Percentiles rank a stretch among this genome's conserved stretches.
Conservation (phyloP, 306 rosid species). For the Cicer judaicum region DNA sequence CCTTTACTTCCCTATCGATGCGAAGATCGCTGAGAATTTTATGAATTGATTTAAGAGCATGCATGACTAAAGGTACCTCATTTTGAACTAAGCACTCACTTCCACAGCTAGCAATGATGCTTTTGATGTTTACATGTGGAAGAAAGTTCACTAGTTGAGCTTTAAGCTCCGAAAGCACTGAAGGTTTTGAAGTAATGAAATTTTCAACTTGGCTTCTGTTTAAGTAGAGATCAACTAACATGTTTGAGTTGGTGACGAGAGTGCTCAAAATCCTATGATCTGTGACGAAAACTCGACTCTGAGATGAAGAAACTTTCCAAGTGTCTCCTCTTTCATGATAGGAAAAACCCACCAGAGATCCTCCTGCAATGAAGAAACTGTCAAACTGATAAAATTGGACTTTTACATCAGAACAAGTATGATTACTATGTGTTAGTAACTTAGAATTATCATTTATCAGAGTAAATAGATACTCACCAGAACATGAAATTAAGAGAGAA, state of each 20-base stretch:
- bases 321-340: slow-evolving; percentile 52
- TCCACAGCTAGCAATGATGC: slow-evolving; percentile 54
- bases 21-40: slow-evolving; percentile 50
- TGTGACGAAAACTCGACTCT: slow-evolving; percentile 56
- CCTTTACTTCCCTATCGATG: slow-evolving; percentile 47
- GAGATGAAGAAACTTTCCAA: slow-evolving; percentile 46
- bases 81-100: slow-evolving; percentile 45
- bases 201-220: slow-evolving; percentile 49
- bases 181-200: slow-evolving; percentile 43
- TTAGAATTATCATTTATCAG: slow-evolving; percentile 9
- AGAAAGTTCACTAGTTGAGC: slow-evolving; percentile 50
- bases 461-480: slow-evolving; percentile 62
- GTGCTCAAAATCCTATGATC: slow-evolving; percentile 54
- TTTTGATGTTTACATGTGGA: slow-evolving; percentile 48
- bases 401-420: neutral
- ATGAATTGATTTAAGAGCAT: slow-evolving; percentile 52
- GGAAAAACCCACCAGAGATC: slow-evolving; percentile 62
- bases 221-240: slow-evolving; percentile 63
- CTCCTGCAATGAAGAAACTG: slow-evolving; percentile 54
- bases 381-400: neutral
- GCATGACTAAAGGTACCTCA: slow-evolving; percentile 48
- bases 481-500: slow-evolving; percentile 56
- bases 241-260: slow-evolving; percentile 48
- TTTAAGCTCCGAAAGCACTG: slow-evolving; percentile 48
- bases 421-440: slow-evolving; percentile 4